These are phyloP conservation scores for Corynespora cassiicola DNA, from an alignment of 2,329 filamentous ascomycete genomes.

Conservation along the genomic window DNA sequence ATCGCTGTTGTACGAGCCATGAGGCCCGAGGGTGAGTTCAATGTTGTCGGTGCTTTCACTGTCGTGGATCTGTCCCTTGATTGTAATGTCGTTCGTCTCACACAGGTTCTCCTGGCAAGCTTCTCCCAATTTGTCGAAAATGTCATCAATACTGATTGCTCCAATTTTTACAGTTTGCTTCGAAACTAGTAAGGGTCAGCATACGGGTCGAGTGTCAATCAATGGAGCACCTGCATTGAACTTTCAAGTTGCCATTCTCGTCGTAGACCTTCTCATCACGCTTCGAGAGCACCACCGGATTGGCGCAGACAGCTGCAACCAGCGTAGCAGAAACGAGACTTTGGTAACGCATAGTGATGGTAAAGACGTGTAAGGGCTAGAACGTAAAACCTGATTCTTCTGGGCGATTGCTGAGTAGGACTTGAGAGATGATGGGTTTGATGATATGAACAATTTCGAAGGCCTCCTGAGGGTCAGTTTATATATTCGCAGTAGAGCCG, in stretches of 20 bases:
- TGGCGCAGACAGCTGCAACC: constrained; percentile 12
- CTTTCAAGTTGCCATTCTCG: constrained; percentile 15
- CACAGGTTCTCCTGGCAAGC: constrained; percentile 22
- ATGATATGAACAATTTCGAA: too few relatives aligned
- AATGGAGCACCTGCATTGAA: constrained; percentile 10
- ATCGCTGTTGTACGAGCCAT: constrained; percentile 18
- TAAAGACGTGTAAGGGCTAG: not conserved
- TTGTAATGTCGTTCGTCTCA: constrained; percentile 19
- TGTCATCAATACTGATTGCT: constrained; percentile 15
- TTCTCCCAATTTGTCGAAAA: constrained; percentile 13
- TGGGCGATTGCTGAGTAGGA: too few relatives aligned
- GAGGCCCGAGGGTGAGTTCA: constrained; percentile 15
- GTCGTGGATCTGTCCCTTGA: constrained; percentile 4
- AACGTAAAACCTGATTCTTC: too few relatives aligned
- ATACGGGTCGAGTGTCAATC: not conserved
- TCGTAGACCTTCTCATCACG: constrained; percentile 12
- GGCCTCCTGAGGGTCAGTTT: too few relatives aligned
- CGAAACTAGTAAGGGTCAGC: constrained; percentile 7
- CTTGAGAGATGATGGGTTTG: too few relatives aligned
- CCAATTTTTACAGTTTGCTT: constrained; percentile 28
- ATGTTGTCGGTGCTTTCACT: constrained; percentile 1
- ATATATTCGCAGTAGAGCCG: too few relatives aligned
- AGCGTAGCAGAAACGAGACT: constrained; percentile 9
- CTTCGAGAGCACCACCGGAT: constrained; percentile 6
- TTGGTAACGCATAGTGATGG: constrained; percentile 10